A percentile compares a stretch with the other conserved stretches of the same genome.
phyloP scores from a whole-genome alignment of 495 filamentous ascomycete species.

The Beverwykella pulmonaria region DNA sequence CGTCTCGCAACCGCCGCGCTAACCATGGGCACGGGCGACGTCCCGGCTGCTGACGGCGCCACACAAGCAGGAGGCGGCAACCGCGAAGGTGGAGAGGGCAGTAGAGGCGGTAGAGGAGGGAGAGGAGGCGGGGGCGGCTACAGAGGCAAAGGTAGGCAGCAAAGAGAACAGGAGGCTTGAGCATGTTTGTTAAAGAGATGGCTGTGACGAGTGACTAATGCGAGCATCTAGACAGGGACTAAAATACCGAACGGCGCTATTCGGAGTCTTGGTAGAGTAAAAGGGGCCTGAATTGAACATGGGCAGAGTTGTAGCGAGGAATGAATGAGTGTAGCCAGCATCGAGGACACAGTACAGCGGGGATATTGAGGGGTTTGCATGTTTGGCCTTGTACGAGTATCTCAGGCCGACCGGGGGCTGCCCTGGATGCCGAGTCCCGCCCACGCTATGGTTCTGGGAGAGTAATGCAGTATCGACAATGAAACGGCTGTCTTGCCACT shows the following conservation, averaged over 20 bases:
- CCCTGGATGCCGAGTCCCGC: neutral
- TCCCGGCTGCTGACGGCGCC: conserved; percentile 16
- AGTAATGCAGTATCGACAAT: neutral
- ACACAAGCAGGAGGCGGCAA: conserved; percentile 24
- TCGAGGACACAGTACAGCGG: neutral
- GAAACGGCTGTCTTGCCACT: neutral
- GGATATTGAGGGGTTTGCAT: neutral
- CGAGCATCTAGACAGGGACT: neutral
- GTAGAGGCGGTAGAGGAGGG: conserved; percentile 9
- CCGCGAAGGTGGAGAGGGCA: conserved; percentile 23
- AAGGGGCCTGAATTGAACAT: neutral
- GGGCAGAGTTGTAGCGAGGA: neutral
- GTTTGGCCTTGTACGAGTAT: neutral
- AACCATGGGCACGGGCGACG: conserved; percentile 52
- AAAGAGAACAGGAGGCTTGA: conserved; percentile 26
- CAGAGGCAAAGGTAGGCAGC: conserved; percentile 25
- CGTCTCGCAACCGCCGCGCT: conserved; percentile 84
- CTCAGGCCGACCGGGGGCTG: neutral
- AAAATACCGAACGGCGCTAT: neutral
- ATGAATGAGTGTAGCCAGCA: neutral
- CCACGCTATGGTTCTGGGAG: neutral
- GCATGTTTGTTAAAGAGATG: neutral
- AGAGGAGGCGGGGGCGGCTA: neutral
- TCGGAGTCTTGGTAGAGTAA: neutral
- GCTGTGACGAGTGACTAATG: neutral